Conservation (phyloP, 1,284 basidiomycete species). For the Kwoniella shivajii region DNA sequence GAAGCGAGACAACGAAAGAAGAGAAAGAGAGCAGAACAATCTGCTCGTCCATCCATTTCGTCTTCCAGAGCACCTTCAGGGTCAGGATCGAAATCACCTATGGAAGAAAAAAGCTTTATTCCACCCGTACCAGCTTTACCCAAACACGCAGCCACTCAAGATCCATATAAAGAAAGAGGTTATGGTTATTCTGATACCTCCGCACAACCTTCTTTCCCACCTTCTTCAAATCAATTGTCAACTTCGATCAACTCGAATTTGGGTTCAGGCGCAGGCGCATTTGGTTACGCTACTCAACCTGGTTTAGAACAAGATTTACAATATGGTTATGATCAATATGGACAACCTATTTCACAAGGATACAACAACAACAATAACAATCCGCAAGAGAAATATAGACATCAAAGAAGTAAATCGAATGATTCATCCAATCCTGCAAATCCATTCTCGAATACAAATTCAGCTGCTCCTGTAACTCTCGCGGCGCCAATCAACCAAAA, state of each 20-base stretch:
- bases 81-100: constrained; percentile 23
- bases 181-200: constrained; percentile 7
- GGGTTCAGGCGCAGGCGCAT: background rate
- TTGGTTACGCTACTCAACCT: constrained; percentile 16
- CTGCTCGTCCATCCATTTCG: constrained; percentile 26
- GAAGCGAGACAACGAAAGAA: constrained; percentile 32
- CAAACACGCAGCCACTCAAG: constrained; percentile 8
- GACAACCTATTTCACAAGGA: constrained; percentile 9
- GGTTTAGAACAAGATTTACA: constrained; percentile 6
- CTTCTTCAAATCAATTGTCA: background rate
- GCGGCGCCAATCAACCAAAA: background rate
- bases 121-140: constrained; percentile 21
- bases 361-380: background rate
- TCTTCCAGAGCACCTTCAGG: constrained; percentile 15
- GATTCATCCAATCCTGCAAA: constrained; percentile 8
- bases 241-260: background rate
- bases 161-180: constrained; percentile 10
- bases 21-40: constrained; percentile 21
- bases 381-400: too few species aligned
- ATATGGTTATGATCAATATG: constrained; percentile 20
- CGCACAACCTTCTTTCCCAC: background rate
- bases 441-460: constrained; percentile 6
- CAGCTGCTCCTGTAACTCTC: background rate
- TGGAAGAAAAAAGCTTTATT: constrained; percentile 24
- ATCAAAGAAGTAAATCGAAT: background rate